phyloP scores from a whole-genome alignment of 73 alveolate species.

The Paramecium biaurelia region DNA sequence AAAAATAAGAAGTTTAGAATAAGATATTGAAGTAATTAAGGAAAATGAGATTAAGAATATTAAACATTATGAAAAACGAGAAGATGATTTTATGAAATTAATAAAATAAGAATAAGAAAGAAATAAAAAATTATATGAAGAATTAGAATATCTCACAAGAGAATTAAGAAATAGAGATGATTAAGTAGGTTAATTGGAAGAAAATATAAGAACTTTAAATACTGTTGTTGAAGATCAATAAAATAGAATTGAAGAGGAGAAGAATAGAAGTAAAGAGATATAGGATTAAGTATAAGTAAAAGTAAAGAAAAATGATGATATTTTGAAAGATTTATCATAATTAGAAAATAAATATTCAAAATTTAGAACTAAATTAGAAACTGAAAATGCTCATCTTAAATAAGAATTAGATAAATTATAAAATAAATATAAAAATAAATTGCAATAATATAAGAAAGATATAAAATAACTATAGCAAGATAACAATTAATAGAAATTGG shows the following conservation, averaged over 20 bases:
- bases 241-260: constrained; percentile 15
- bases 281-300: not conserved
- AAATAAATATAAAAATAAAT: not conserved
- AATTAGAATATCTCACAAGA: not conserved
- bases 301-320: constrained; percentile 24
- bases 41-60: not conserved
- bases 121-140: constrained; percentile 13
- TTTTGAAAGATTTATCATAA: not conserved
- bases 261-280: not conserved
- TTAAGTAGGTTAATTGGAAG: not conserved
- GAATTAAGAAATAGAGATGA: constrained; percentile 13
- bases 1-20: constrained; percentile 6
- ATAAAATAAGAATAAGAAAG: constrained; percentile 34
- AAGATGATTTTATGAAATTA: constrained; percentile 43
- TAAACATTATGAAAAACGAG: constrained; percentile 29
- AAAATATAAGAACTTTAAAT: not conserved
- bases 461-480: not conserved
- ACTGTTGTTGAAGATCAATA: constrained; percentile 4
- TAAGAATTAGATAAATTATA: not conserved
- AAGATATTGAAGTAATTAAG: constrained; percentile 33
- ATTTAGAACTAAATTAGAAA: constrained; percentile 24
- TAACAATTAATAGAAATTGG: not conserved
- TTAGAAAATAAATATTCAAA: constrained; percentile 4
- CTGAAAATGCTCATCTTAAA: not conserved
- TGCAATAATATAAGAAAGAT: not conserved